Conservation (phyloP, 257 asterid genomes). For the Solanum ossicruentum region DNA sequence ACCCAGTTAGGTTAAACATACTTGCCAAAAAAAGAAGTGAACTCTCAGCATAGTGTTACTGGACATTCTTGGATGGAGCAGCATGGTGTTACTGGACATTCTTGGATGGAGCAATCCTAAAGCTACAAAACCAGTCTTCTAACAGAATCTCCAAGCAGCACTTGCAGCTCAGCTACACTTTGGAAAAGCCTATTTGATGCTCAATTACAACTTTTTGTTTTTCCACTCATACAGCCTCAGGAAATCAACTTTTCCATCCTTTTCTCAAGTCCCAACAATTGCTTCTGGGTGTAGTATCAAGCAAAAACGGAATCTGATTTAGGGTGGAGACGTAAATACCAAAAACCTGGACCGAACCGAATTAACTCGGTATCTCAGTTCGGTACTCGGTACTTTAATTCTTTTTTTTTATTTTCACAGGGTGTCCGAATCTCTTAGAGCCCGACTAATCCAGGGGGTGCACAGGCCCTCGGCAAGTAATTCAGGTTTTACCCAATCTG, state of each 20-base stretch:
- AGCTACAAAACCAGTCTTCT: background rate
- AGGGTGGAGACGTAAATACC: no score
- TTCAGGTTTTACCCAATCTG: no score
- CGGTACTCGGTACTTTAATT: no score
- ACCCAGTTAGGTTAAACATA: background rate
- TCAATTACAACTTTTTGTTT: background rate
- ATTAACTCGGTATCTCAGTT: no score
- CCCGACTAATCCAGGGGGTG: no score
- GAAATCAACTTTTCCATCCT: background rate
- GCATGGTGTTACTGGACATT: background rate
- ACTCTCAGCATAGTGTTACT: background rate
- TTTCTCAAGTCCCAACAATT: background rate
- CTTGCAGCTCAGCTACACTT: background rate
- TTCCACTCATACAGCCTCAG: background rate
- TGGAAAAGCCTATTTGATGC: background rate
- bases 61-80: background rate
- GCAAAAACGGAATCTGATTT: background rate
- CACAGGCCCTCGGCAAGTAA: no score
- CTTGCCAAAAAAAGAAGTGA: background rate
- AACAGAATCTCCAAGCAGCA: background rate
- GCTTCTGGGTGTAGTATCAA: background rate
- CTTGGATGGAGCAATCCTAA: background rate
- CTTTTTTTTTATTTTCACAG: no score
- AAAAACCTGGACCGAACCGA: no score
- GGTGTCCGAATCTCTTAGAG: no score